These are phyloP conservation scores for Lactarius sanguifluus DNA, from an alignment of 768 basidiomycete species.

Conservation along the genomic window DNA sequence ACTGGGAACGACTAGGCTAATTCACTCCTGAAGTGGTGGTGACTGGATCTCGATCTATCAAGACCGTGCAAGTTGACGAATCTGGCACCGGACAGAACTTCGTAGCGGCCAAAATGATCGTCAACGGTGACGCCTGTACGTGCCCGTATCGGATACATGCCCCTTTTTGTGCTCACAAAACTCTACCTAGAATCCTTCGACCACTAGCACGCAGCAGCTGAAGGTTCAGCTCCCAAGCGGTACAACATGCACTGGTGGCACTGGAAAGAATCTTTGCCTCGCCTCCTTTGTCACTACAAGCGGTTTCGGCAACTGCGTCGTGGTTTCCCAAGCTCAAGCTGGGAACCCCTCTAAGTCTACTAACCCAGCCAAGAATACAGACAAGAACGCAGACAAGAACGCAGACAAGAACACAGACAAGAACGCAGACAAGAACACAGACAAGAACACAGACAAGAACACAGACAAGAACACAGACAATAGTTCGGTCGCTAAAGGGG, in stretches of 20 bases:
- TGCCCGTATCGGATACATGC: conserved; percentile 5
- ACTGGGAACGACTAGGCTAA: conserved; percentile 37
- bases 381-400: background rate
- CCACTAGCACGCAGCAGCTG: conserved; percentile 42
- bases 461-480: too few species aligned
- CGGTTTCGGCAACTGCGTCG: conserved; percentile 57
- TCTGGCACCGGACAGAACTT: conserved; percentile 39
- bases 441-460: too few species aligned
- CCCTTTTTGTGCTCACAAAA: background rate
- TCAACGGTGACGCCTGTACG: conserved; percentile 50
- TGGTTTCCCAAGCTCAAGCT: conserved; percentile 37
- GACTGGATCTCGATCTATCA: conserved; percentile 52
- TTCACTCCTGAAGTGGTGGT: conserved; percentile 35
- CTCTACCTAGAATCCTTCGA: conserved; percentile 40
- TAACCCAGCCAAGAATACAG: background rate
- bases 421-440: too few species aligned
- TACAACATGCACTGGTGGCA: conserved; percentile 52
- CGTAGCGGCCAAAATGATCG: conserved; percentile 42
- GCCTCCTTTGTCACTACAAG: conserved; percentile 50
- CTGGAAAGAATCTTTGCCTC: conserved; percentile 46
- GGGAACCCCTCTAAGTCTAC: background rate
- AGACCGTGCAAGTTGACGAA: conserved; percentile 44
- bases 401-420: too few species aligned
- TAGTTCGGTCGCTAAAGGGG: too few species aligned
- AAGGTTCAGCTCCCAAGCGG: conserved; percentile 48